Conservation (phyloP, 208 protist genomes). For the Trypanosoma scelopori region DNA sequence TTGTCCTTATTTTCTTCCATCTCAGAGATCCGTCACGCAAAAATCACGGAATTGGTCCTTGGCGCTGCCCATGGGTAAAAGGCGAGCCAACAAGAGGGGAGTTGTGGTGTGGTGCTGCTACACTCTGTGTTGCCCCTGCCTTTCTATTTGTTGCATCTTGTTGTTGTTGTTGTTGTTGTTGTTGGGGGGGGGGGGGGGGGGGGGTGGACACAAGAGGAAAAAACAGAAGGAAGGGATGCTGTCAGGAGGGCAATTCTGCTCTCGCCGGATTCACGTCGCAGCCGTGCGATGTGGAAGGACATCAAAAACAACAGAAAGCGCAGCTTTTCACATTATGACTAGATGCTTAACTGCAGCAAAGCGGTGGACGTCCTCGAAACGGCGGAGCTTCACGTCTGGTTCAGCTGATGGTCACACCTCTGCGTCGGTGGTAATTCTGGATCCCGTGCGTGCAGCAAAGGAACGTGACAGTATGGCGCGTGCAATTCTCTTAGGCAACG, state of each 20-base stretch:
- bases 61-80: no score
- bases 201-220: no score
- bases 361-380: background rate
- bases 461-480: constrained; percentile 69
- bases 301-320: background rate
- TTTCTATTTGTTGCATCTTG: no score
- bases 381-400: constrained; percentile 14
- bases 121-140: no score
- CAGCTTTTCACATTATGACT: background rate
- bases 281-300: background rate
- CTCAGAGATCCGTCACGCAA: no score
- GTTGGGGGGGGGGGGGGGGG: no score
- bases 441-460: constrained; percentile 48
- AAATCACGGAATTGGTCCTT: no score
- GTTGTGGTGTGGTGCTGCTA: no score
- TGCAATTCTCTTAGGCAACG: constrained; percentile 55
- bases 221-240: no score
- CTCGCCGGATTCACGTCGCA: background rate
- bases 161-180: no score
- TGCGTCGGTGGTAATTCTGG: constrained; percentile 57
- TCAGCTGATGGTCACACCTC: constrained; percentile 40
- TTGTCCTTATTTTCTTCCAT: constrained; percentile 15
- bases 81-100: no score
- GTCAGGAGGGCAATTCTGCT: no score
- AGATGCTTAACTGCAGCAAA: background rate